Conservation (phyloP, 225 moss, liverwort and hornwort species). For the Straminergon stramineum region DNA sequence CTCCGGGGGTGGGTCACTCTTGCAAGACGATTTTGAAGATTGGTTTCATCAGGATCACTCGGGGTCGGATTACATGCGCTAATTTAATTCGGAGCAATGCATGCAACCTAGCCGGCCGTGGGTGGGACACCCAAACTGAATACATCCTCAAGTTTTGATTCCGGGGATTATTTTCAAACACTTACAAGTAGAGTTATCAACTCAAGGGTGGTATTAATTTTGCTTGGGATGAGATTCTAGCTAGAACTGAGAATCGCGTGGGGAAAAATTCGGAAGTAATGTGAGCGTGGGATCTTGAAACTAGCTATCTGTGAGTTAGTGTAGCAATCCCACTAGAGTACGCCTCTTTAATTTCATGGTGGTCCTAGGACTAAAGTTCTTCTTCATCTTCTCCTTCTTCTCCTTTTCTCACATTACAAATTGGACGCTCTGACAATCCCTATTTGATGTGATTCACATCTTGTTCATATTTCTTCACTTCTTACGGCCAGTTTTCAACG, state of each 20-base stretch:
- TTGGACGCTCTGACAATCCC: not conserved
- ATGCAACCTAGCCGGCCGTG: not conserved
- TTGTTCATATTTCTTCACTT: not conserved
- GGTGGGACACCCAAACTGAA: too few relatives aligned
- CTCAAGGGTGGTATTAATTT: not conserved
- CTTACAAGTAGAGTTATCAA: not conserved
- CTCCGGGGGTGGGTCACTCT: not conserved
- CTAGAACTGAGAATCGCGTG: not conserved
- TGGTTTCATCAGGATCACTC: not conserved
- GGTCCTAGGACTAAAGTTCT: not conserved
- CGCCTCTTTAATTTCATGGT: not conserved
- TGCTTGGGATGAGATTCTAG: not conserved
- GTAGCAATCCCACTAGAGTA: not conserved
- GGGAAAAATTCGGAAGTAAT: not conserved
- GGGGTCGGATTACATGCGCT: constrained; percentile 3
- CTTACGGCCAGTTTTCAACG: not conserved
- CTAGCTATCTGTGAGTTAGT: not conserved
- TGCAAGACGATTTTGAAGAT: not conserved
- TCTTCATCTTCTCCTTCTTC: not conserved
- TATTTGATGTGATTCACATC: not conserved
- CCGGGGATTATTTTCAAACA: not conserved
- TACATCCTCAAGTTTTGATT: not conserved
- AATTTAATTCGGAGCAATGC: not conserved
- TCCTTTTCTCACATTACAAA: not conserved
- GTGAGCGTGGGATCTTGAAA: not conserved